Conservation (phyloP, 1,139 yeast species). For the Torulaspora globosa region DNA sequence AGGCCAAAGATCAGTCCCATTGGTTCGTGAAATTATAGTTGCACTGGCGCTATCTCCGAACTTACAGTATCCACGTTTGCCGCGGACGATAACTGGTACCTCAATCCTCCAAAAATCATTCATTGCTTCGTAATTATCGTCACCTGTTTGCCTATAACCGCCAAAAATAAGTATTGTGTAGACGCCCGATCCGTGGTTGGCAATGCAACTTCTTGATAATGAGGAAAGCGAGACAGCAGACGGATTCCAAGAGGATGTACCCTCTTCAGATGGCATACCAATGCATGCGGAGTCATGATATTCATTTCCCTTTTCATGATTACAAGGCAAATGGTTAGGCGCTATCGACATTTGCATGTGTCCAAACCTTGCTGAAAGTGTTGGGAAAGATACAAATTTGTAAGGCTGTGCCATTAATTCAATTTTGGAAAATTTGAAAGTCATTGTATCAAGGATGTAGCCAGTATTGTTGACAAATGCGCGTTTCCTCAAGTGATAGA, state of each 20-base stretch:
- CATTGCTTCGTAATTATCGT: constrained; percentile 39
- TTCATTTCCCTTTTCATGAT: constrained; percentile 7
- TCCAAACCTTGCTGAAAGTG: constrained; percentile 46
- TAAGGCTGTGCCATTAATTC: constrained; percentile 43
- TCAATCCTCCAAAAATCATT: constrained; percentile 49
- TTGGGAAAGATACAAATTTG: constrained; percentile 37
- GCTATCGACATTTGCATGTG: constrained; percentile 40
- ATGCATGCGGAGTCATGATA: constrained; percentile 5
- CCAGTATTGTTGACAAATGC: constrained; percentile 40
- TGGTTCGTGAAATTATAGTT: constrained; percentile 28
- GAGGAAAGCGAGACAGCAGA: constrained; percentile 8
- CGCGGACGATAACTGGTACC: constrained; percentile 38
- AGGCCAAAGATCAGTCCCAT: constrained; percentile 32
- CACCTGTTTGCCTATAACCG: constrained; percentile 39
- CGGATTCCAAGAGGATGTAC: constrained; percentile 1
- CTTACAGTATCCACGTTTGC: constrained; percentile 36
- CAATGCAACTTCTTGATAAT: constrained; percentile 6
- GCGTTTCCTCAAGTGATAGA: constrained; percentile 35
- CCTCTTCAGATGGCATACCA: constrained; percentile 7
- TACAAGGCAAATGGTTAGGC: constrained; percentile 2
- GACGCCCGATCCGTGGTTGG: constrained; percentile 19
- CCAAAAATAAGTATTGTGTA: constrained; percentile 42
- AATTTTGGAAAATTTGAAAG: constrained; percentile 39
- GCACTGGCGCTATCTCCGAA: constrained; percentile 38
- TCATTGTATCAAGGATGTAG: constrained; percentile 42